phyloP scores from a whole-genome alignment of 2,329 filamentous ascomycete species.

The Fusarium veterinarium region DNA sequence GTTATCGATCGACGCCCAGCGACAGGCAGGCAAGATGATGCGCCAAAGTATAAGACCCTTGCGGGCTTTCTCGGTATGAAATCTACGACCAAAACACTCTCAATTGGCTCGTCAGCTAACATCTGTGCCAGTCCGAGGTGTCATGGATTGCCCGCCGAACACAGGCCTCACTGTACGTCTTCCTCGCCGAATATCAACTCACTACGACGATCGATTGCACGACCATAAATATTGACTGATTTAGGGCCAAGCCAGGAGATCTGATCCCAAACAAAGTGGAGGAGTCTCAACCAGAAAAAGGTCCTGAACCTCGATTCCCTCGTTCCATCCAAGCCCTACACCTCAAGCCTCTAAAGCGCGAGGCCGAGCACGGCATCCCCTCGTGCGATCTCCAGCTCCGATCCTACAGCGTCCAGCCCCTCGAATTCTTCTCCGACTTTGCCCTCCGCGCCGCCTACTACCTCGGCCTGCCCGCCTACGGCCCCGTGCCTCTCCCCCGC shows the following conservation, averaged over 20 bases:
- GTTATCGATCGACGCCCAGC: constrained; percentile 38
- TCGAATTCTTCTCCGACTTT: constrained; percentile 96
- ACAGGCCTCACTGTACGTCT: constrained; percentile 44
- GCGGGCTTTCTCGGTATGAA: constrained; percentile 41
- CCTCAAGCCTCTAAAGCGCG: constrained; percentile 82
- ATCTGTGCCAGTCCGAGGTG: constrained; percentile 28
- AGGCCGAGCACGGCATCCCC: constrained; percentile 80
- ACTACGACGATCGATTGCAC: background rate
- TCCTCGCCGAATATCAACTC: background rate
- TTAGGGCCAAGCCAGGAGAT: constrained; percentile 34
- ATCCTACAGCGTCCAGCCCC: constrained; percentile 88
- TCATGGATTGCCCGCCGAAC: constrained; percentile 42
- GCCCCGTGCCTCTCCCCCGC: constrained; percentile 86
- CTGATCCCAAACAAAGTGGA: constrained; percentile 29
- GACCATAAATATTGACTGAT: constrained; percentile 7
- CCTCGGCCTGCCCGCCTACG: constrained; percentile 84
- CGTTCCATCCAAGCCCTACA: constrained; percentile 87
- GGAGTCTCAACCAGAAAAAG: constrained; percentile 1
- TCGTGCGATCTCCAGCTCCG: constrained; percentile 92
- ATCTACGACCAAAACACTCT: accelerated
- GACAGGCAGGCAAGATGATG: constrained; percentile 47
- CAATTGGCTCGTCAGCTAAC: constrained; percentile 21
- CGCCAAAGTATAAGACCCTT: constrained; percentile 44
- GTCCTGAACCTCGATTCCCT: constrained; percentile 67
- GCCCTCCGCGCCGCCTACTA: constrained; percentile 95